These are phyloP conservation scores for Phaeosphaeriaceae sp. DNA, from an alignment of 2,329 filamentous ascomycete genomes.

Conservation along the genomic window DNA sequence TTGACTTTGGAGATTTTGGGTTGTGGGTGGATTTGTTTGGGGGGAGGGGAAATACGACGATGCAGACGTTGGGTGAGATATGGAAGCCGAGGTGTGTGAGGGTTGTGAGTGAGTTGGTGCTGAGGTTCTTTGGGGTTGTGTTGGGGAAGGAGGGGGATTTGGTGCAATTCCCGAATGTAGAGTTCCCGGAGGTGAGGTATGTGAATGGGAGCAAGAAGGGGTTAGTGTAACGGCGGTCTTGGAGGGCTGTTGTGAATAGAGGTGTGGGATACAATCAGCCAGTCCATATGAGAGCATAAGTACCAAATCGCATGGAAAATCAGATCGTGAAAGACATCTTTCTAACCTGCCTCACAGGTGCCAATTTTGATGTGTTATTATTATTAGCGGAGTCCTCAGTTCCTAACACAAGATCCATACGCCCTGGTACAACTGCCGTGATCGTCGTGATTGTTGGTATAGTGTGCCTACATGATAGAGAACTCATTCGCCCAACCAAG, in stretches of 20 bases:
- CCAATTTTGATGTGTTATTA: neutral
- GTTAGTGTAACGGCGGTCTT: too few species aligned
- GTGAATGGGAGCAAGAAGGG: neutral
- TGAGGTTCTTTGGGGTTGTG: slow-evolving; percentile 20
- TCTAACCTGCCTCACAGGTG: too few species aligned
- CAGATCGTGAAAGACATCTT: too few species aligned
- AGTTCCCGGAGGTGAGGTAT: neutral
- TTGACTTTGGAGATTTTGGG: slow-evolving; percentile 30
- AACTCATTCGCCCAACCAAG: slow-evolving; percentile 41
- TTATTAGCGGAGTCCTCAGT: too few species aligned
- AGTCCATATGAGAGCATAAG: too few species aligned
- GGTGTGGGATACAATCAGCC: too few species aligned
- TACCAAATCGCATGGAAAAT: too few species aligned
- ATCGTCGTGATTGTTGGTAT: neutral
- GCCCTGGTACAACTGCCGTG: too few species aligned
- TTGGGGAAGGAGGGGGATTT: slow-evolving; percentile 9
- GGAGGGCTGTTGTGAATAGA: too few species aligned
- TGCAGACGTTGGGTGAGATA: slow-evolving; percentile 18
- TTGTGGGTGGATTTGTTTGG: slow-evolving; percentile 31
- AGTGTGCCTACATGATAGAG: slow-evolving; percentile 27
- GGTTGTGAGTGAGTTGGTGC: slow-evolving; percentile 18
- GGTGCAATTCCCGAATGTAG: slow-evolving; percentile 5
- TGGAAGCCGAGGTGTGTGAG: slow-evolving; percentile 25
- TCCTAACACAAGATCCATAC: too few species aligned
- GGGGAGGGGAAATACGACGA: slow-evolving; percentile 16